Base-by-base conservation (phyloP, 129 eudicot species). In the Rutidosis leptorrhynchoides region DNA sequence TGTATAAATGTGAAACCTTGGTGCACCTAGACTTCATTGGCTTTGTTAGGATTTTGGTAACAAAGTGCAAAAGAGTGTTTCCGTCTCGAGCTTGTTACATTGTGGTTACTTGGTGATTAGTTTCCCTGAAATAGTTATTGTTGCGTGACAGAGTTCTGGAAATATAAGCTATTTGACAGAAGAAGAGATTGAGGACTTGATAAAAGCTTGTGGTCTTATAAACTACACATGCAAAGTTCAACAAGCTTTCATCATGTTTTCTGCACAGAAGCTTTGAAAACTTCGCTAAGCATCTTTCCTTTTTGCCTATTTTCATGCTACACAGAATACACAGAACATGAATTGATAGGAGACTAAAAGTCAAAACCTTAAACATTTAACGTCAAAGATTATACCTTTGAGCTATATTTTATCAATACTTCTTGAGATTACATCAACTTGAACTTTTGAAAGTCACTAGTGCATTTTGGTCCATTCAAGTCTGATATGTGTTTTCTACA, bases 221-320 rank as follows among this genome's bases (percentile, higher is more conserved):
- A 86, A 89, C 73, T 89, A 93, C 77, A 75, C 89, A 35, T 68
- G 79, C 85, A 83, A 83, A 67, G 65, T 88, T 72, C 84, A 85
- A 61, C 95, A 79, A 65, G 88, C 96, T 14, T 93, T 93, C 69
- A 93, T 93, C 66, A 88, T 93, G 83, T 93, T 93, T 70, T 82
- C 98, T 69, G 98, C 96, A 63, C 96, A 88, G 70, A 88, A 93
- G 75, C 84, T 87, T 37, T 90, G 82, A 90, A 33, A 37, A 28
- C 12, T 57, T 69, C 12, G 4, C 25, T 19, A 40, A n/a, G 20
- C 62, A 58, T 23, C 21, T 17, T 19, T 23, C 17, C 42, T 58
- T 20, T 20, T 26, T 58, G 29, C 27, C 43, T 57, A 7, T 43
- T 19, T 33, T 3, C 45, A 24, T 70, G 20, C 22, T 20, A 7